Evolutionary conservation across 106 monocot genomes (phyloP).

Genomic region (Allium fistulosum): DNA sequence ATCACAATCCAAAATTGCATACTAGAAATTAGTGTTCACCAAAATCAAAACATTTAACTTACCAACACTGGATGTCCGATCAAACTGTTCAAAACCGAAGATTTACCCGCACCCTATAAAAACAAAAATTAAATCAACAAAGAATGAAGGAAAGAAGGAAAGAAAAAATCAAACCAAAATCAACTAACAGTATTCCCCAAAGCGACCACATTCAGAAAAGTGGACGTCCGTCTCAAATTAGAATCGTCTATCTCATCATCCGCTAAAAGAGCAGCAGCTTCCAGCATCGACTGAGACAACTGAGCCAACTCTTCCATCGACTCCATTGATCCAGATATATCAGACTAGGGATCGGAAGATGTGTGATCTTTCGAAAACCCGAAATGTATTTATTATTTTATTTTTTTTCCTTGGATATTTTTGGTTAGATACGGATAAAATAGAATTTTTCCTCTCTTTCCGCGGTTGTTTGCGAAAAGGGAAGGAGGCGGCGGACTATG

Average conservation of each 20-base stretch:
- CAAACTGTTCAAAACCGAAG: slow-evolving; percentile 87
- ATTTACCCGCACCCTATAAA: slow-evolving; percentile 86
- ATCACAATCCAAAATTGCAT: too few species aligned
- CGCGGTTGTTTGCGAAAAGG: too few species aligned
- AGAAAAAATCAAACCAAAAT: not conserved
- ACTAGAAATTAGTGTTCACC: too few species aligned
- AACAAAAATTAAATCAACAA: not conserved
- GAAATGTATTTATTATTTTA: too few species aligned
- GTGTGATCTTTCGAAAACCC: too few species aligned
- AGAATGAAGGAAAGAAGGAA: not conserved
- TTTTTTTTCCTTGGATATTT: too few species aligned
- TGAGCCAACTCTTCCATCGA: slow-evolving; percentile 54
- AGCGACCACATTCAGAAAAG: slow-evolving; percentile 58
- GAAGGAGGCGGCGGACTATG: too few species aligned
- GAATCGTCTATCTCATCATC: slow-evolving; percentile 52
- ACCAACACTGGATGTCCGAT: slow-evolving; percentile 98
- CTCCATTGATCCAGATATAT: slow-evolving; percentile 24
- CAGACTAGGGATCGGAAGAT: too few species aligned
- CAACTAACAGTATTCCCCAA: slow-evolving; percentile 60
- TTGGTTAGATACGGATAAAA: too few species aligned
- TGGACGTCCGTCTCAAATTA: slow-evolving; percentile 16
- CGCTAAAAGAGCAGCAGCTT: slow-evolving; percentile 61
- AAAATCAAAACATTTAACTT: slow-evolving; percentile 12
- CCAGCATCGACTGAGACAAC: slow-evolving; percentile 56
- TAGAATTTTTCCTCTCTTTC: too few species aligned